These are phyloP conservation scores for Botrytis fabae DNA, from an alignment of 2,329 filamentous ascomycete genomes.

Conservation along the genomic window DNA sequence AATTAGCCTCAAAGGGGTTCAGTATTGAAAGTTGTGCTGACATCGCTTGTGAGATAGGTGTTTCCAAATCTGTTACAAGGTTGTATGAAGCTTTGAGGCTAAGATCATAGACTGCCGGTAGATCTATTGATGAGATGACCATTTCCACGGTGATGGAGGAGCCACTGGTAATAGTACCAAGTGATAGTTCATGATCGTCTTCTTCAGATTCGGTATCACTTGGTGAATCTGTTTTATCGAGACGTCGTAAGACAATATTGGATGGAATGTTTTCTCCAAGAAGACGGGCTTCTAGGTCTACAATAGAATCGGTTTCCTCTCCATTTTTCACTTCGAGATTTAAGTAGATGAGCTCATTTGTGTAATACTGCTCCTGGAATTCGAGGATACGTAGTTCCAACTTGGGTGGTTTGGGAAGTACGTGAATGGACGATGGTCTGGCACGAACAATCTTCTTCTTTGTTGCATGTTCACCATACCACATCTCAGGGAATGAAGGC, in stretches of 20 bases:
- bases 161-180: conserved; percentile 48
- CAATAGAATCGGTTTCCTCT: conserved; percentile 76
- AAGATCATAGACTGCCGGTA: conserved; percentile 62
- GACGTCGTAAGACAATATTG: conserved; percentile 45
- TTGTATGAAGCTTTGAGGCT: conserved; percentile 76
- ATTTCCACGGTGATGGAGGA: conserved; percentile 49
- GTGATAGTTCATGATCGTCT: conserved; percentile 26
- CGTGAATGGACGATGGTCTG: conserved; percentile 60
- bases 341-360: conserved; percentile 73
- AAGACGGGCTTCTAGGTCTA: conserved; percentile 68
- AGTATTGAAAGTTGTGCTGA: conserved; percentile 71
- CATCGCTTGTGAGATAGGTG: conserved; percentile 73
- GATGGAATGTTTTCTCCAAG: conserved; percentile 57
- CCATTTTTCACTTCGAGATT: conserved; percentile 73
- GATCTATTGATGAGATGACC: conserved; percentile 51
- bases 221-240: not conserved
- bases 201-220: not conserved
- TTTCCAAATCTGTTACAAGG: conserved; percentile 75
- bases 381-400: conserved; percentile 71
- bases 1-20: conserved; percentile 87
- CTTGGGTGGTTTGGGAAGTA: conserved; percentile 89
- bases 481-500: conserved; percentile 47
- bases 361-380: conserved; percentile 74
- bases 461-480: conserved; percentile 50
- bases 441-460: conserved; percentile 50